Conservation (phyloP, 768 basidiomycete genomes). For the Auriculariales sp. region DNA sequence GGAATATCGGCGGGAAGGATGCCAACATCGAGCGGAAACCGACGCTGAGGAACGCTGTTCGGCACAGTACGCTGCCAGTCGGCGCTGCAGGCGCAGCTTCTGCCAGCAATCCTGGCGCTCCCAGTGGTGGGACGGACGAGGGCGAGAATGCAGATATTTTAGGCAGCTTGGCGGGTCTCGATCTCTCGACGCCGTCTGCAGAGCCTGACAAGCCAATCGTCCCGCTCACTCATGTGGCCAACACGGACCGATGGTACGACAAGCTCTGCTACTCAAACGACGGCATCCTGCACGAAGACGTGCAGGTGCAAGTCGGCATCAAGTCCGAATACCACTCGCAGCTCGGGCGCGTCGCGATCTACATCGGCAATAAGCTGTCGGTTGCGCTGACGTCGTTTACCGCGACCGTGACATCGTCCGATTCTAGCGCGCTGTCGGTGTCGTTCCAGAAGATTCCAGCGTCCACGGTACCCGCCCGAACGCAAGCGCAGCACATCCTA, state of each 20-base stretch:
- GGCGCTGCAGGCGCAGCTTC: conserved; percentile 14
- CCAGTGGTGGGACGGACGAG: conserved; percentile 17
- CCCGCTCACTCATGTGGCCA: conserved; percentile 35
- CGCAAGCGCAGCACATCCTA: conserved; percentile 84
- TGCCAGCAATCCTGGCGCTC: conserved; percentile 21
- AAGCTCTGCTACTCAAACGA: conserved; percentile 67
- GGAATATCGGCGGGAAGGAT: conserved; percentile 92
- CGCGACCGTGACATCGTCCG: conserved; percentile 56
- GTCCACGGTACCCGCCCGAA: conserved; percentile 61
- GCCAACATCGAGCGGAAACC: conserved; percentile 66
- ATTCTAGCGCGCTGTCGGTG: conserved; percentile 63
- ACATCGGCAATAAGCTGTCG: conserved; percentile 90
- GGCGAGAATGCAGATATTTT: conserved; percentile 40
- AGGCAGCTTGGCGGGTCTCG: conserved; percentile 70
- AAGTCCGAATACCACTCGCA: conserved; percentile 95
- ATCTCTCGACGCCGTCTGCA: conserved; percentile 30
- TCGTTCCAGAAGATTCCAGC: conserved; percentile 87
- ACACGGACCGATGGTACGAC: conserved; percentile 80
- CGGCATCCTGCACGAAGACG: conserved; percentile 90
- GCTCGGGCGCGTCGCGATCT: conserved; percentile 84
- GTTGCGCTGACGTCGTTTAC: conserved; percentile 86
- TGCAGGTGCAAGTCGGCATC: conserved; percentile 88
- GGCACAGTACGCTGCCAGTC: background rate
- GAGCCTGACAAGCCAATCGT: conserved; percentile 17
- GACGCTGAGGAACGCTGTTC: conserved; percentile 24